Evolutionary conservation across 345 rosid species (phyloP), one percentile per base, ranked within the genome.

Genomic region (Eucalyptus curtisii): DNA sequence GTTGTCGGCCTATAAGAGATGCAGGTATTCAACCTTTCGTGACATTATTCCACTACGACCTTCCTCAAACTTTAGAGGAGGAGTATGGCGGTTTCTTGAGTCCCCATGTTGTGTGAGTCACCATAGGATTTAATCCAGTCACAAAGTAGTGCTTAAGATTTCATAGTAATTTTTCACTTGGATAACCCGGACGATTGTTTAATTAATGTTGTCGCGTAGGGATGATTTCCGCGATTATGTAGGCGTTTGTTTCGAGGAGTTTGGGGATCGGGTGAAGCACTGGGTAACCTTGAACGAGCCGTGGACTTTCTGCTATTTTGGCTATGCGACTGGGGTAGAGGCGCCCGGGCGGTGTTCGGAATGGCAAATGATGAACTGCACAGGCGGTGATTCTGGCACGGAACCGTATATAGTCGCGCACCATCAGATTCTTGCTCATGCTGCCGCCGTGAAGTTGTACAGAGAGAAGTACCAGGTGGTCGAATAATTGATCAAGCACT

Each of bases 211-310:
- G 47, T 49, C 19, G 5, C 24, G 24, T 88, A 93, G 94, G 71
- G 57, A 91, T 22, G 94, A 93, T 92, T 94, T 92, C 86, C 87
- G 57, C 0, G 90, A 90, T n/a, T 94, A 89, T 27, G 92, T 92
- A 10, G 93, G 91, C 25, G 30, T 93, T 20, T 93, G 95, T 89
- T 94, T 93, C 52, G 82, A 86, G 33, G 90, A 80, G 76, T 92
- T 93, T 89, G 97, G 97, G 7, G 95, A 95, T 33, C 61, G 93
- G 84, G 96, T 95, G 84, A 95, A 95, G 90, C 90, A 93, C 11
- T 95, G 97, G 97, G 90, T 94, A 16, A 94, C 96, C 14, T 20
- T 93, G 64, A 95, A 95, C 71, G 94, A 95, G 90, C 95, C 95
- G 10, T 92, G 87, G 80, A 87, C 48, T 24, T 88, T 76, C 45